Percentiles rank a stretch among this genome's conserved stretches.
These are phyloP conservation scores for Flueggea neowawraea DNA, from an alignment of 441 rosid genomes.

Conservation along the genomic window DNA sequence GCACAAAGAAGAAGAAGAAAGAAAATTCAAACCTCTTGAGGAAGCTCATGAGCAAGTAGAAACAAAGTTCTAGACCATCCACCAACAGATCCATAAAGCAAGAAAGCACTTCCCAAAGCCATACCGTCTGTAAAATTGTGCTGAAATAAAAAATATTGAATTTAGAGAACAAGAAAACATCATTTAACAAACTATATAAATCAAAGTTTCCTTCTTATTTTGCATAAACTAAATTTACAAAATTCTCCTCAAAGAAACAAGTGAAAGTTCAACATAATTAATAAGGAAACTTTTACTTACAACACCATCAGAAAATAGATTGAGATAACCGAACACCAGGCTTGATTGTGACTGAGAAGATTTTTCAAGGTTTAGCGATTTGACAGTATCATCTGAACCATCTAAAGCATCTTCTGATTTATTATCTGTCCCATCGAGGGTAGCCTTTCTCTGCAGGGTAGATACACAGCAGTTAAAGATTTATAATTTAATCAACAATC, in stretches of 20 bases:
- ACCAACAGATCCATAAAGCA: conserved; percentile 95
- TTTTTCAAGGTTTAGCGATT: conserved; percentile 34
- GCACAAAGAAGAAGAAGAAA: neutral
- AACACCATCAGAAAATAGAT: conserved; percentile 97
- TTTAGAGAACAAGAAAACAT: neutral
- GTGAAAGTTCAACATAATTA: neutral
- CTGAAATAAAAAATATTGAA: conserved; percentile 37
- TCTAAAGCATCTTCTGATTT: conserved; percentile 32
- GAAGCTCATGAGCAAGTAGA: conserved; percentile 95
- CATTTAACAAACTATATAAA: neutral
- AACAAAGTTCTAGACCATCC: conserved; percentile 99
- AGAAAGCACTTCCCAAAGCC: conserved; percentile 97
- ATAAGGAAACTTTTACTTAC: conserved; percentile 52
- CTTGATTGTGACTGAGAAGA: conserved; percentile 46
- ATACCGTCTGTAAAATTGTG: conserved; percentile 98
- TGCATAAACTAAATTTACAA: no score
- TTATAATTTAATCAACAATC: no score
- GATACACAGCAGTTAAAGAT: no score
- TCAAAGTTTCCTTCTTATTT: neutral
- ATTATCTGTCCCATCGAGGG: conserved; percentile 28
- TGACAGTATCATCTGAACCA: conserved; percentile 22
- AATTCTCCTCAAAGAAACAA: no score
- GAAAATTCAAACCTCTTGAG: conserved; percentile 74
- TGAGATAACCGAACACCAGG: conserved; percentile 94
- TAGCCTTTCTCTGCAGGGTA: conserved; percentile 58